These are phyloP conservation scores for Colletotrichum chrysophilum DNA, from an alignment of 2,329 filamentous ascomycete species.

Conservation along the genomic window DNA sequence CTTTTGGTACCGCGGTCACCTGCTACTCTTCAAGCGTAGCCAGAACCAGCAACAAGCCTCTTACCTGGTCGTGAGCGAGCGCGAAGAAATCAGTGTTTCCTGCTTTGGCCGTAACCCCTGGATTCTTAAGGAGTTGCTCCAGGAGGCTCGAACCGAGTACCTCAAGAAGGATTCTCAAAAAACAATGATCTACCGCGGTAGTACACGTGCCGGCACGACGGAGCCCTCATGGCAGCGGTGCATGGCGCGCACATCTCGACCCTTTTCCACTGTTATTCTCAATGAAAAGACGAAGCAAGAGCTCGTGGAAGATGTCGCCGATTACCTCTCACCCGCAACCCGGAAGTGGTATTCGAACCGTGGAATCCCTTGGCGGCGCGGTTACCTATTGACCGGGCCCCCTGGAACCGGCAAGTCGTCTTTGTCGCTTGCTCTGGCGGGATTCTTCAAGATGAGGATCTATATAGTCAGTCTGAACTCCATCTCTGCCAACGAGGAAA, in stretches of 20 bases:
- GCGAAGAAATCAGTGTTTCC: constrained; percentile 64
- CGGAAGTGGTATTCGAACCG: constrained; percentile 82
- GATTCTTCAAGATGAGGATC: constrained; percentile 72
- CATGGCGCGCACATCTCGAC: constrained; percentile 64
- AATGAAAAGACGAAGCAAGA: constrained; percentile 64
- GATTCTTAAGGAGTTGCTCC: constrained; percentile 66
- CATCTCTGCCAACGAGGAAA: constrained; percentile 67
- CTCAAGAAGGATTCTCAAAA: constrained; percentile 63
- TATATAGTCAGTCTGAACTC: constrained; percentile 76
- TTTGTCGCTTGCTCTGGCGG: constrained; percentile 72
- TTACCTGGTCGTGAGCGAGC: constrained; percentile 50
- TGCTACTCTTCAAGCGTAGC: constrained; percentile 62
- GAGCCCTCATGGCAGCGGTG: constrained; percentile 65
- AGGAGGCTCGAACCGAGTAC: constrained; percentile 61
- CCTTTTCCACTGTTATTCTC: constrained; percentile 70
- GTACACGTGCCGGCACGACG: constrained; percentile 40
- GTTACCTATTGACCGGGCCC: constrained; percentile 82
- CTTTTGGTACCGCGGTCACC: constrained; percentile 68
- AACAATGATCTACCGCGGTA: constrained; percentile 70
- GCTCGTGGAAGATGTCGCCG: constrained; percentile 64
- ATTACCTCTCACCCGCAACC: constrained; percentile 67
- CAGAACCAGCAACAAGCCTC: constrained; percentile 49
- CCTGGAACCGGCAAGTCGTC: constrained; percentile 83
- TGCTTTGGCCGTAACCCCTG: constrained; percentile 66
- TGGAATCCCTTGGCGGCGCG: constrained; percentile 84